Evolutionary conservation across 139 green algal species (phyloP), one percentile per base, ranked within the genome.

Genomic region (Chlamydomonas sphaeroides): DNA sequence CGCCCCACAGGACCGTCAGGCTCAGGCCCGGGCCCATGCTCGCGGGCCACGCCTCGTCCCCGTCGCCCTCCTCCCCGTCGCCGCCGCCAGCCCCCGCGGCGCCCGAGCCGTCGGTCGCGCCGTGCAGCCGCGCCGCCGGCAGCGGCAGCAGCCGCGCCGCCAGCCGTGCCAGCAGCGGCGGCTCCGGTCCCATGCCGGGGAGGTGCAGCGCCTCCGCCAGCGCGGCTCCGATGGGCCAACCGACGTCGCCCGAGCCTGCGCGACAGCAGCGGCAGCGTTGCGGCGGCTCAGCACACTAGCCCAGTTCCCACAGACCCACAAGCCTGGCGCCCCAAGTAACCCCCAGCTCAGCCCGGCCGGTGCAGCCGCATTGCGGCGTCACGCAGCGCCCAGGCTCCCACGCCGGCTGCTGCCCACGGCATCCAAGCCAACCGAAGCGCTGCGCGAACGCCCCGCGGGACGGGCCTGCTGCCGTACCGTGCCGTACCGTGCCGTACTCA

Each of bases 171-270:
- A 80, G 59, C 39, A 71, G 38, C 57, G 74, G 59, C 59, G 39
- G 59, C 59, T 70, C 21, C 18, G 67, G 67, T 21, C 78, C 79
- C 83, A 90, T 80, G 17, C 80, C 83, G 14, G 87, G 84, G 28
- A 93, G 81, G 21, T 67, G 69, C 15, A 84, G 83, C 17, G 79
- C 92, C 78, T 97, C 93, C 7, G 89, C 91, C 42, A 97, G 75
- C 10, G 94, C 94, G 0, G 94, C 94, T 1, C 94, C 94, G 30
- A 98, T 83, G 6, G 94, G 95, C 94, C 94, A 97, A 10, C 80
- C 90, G 14, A 93, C 72, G n/a, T 90, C 84, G 0, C 84, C 88
- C 17, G 65, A 65, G 42, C 92, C 84, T 89, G 83, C 86, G 23
- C 3, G 25, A n/a, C n/a, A n/a, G n/a, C n/a, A n/a, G n/a, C n/a